Evolutionary conservation across 2,329 filamentous ascomycete genomes (phyloP), one percentile per base, ranked within the genome.

Genomic region (Mycogone perniciosa): DNA sequence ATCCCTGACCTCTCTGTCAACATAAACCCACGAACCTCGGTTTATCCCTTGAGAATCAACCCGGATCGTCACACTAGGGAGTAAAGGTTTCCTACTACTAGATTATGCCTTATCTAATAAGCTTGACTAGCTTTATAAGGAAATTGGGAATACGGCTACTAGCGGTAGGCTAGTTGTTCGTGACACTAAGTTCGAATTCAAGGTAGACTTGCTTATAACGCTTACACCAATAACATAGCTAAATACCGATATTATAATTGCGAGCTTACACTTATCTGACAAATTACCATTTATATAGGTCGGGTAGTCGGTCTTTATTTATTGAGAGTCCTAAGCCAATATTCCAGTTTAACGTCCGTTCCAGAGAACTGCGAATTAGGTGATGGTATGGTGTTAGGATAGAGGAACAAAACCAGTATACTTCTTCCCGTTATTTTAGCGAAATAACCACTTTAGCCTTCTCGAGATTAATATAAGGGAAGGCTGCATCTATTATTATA

Each of bases 211-310:
- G 10, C 45, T 52, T 20, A 9, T 9, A 20, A 45, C n/a, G 10
- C 30, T 52, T 10, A 29, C 9, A 30, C 34, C 27, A 45, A 26
- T 11, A 39, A 44, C 31, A n/a, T 46, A 26, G 37, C 31, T 52
- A 2, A 48, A 20, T 38, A 20, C 40, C 27, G 11, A 41, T 31
- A 40, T 40, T n/a, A 40, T 50, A 5, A 7, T 50, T 26, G 41
- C 52, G 31, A 56, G 33, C 35, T 46, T 56, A 42, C 44, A 54
- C 20, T 26, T 57, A 27, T 56, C 46, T 27, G 44, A 51, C 10
- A 57, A 51, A 31, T 20, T 50, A 7, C 5, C 40, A 6, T 57
- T 46, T 31, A 27, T 56, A 9, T 31, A 31, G 13, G 41, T 56
- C 37, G 41, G 47, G 11, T 51, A 51, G 44, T 57, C 40, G 27